phyloP scores from a whole-genome alignment of 2,329 filamentous ascomycete genomes.

The Stromatinia cepivora region DNA sequence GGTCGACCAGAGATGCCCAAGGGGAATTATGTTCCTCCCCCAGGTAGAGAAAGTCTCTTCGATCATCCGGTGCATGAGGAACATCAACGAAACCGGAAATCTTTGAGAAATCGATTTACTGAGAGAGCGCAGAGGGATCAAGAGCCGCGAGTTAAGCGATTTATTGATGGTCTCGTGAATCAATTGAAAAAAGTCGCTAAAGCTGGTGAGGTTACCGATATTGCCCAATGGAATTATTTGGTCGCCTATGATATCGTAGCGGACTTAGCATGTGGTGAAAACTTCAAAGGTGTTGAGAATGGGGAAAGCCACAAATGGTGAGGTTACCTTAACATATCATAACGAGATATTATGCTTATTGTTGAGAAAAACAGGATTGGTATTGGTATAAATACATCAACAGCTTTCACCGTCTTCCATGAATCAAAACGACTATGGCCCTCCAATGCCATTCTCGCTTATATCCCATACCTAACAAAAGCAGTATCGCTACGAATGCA shows the following conservation, averaged over 20 bases:
- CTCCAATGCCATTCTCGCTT: not conserved
- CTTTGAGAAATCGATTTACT: not conserved
- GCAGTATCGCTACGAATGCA: not conserved
- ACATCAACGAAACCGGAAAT: not conserved
- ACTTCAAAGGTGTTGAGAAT: not conserved
- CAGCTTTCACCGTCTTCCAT: conserved; percentile 1
- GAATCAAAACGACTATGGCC: not conserved
- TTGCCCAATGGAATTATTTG: conserved; percentile 1
- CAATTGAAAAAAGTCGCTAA: not conserved
- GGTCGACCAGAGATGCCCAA: conserved; percentile 4
- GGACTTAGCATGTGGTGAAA: not conserved
- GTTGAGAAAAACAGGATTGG: not conserved
- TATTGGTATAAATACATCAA: conserved; percentile 9
- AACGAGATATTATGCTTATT: not conserved
- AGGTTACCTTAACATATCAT: not conserved
- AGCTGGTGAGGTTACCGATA: not conserved
- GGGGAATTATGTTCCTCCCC: not conserved
- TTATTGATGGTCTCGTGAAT: not conserved
- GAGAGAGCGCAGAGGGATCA: not conserved
- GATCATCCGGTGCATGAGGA: not conserved
- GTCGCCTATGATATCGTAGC: conserved; percentile 4
- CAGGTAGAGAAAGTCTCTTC: not conserved
- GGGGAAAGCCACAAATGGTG: not conserved
- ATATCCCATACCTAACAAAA: not conserved
- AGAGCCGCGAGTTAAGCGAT: not conserved